phyloP scores from a whole-genome alignment of 2,329 filamentous ascomycete species.

The Leptographium flavum region DNA sequence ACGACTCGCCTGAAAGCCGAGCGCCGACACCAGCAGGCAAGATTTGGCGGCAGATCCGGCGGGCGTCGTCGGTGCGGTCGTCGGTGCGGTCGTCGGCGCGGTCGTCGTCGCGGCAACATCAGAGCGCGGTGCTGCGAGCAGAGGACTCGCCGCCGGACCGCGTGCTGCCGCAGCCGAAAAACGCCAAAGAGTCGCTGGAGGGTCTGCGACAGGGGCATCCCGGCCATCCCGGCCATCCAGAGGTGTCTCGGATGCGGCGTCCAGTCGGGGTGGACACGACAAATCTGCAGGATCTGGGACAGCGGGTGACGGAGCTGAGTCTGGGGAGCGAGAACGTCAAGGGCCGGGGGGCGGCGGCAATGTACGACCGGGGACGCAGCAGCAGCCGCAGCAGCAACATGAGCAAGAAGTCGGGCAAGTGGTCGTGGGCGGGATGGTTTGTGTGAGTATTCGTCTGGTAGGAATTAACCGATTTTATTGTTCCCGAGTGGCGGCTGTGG shows the following conservation, averaged over 20 bases:
- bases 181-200: background rate
- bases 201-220: constrained; percentile 4
- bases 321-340: constrained; percentile 3
- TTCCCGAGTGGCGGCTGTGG: too few relatives aligned
- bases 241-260: constrained; percentile 5
- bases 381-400: constrained; percentile 8
- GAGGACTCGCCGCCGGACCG: constrained; percentile 4
- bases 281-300: constrained; percentile 8
- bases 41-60: constrained; percentile 11
- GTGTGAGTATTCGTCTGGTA: constrained; percentile 3
- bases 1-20: background rate
- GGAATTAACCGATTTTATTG: too few relatives aligned
- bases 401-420: constrained; percentile 11
- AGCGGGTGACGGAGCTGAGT: constrained; percentile 1
- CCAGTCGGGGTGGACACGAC: constrained; percentile 8
- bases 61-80: constrained; percentile 4
- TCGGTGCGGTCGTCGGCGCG: background rate
- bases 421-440: constrained; percentile 14
- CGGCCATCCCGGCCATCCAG: too few relatives aligned
- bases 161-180: constrained; percentile 5
- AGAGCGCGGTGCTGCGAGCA: background rate
- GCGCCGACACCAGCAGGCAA: constrained; percentile 6
- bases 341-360: background rate
- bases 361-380: constrained; percentile 3
- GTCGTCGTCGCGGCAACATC: background rate